Percentiles rank a stretch among this genome's conserved stretches.
Evolutionary conservation across 176 grass and related monocot species (phyloP).

Genomic region (Phyllostachys edulis): DNA sequence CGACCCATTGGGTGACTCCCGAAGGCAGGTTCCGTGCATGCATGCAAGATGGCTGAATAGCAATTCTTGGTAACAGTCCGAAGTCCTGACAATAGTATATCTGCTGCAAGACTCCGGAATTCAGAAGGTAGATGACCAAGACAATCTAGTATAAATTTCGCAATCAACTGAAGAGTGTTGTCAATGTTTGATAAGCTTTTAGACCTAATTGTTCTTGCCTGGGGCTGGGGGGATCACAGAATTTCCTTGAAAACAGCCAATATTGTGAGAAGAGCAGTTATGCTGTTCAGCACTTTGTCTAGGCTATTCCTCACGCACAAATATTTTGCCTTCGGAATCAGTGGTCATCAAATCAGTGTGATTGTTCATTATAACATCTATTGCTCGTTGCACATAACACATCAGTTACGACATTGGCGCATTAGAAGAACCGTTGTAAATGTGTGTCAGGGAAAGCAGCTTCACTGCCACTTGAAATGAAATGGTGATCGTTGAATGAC

Average conservation of each 20-base stretch:
- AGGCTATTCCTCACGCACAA: neutral
- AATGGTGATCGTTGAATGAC: constrained; percentile 70
- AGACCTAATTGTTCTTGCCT: no score
- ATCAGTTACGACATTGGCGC: constrained; percentile 77
- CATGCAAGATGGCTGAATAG: no score
- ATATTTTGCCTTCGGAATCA: constrained; percentile 33
- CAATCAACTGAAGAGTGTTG: no score
- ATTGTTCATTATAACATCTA: constrained; percentile 58
- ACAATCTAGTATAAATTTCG: no score
- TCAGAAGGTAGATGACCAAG: no score
- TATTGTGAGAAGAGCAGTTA: neutral
- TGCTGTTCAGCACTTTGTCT: neutral
- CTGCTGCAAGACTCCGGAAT: no score
- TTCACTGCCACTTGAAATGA: constrained; percentile 52
- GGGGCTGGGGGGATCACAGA: no score
- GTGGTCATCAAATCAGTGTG: constrained; percentile 40
- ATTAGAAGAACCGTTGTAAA: constrained; percentile 67
- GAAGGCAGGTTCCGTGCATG: no score
- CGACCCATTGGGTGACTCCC: no score
- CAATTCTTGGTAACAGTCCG: no score
- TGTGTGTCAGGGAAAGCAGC: constrained; percentile 71
- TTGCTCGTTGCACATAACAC: constrained; percentile 67
- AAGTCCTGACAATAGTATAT: no score
- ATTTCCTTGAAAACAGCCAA: constrained; percentile 12
- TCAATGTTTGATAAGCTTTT: no score